Evolutionary conservation across 1,284 basidiomycete genomes (phyloP).

Genomic region (Porogramme epimiltina): DNA sequence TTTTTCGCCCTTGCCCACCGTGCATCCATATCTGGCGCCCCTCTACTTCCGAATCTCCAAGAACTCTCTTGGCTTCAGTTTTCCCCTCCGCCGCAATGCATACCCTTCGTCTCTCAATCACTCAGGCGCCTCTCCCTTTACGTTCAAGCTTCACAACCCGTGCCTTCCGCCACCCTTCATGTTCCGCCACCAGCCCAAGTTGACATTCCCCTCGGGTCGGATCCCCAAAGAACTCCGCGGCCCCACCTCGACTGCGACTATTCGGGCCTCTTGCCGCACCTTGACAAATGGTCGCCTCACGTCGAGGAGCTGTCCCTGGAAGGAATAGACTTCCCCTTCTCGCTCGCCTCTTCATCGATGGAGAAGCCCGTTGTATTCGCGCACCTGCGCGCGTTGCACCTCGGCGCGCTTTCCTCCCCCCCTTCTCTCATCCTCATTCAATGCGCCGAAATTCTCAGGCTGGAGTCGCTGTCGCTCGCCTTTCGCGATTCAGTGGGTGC

Average conservation of each 20-base stretch:
- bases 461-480: slow-evolving; percentile 13
- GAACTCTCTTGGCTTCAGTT: slow-evolving; percentile 20
- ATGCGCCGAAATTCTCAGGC: slow-evolving; percentile 13
- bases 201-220: neutral
- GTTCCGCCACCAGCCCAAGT: neutral
- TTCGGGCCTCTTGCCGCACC: neutral
- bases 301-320: slow-evolving; percentile 15
- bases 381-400: slow-evolving; percentile 12
- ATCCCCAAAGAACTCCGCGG: neutral
- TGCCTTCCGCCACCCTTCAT: neutral
- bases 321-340: slow-evolving; percentile 12
- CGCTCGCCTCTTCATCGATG: neutral
- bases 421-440: slow-evolving; percentile 6
- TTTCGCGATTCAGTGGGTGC: neutral
- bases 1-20: slow-evolving; percentile 12
- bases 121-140: slow-evolving; percentile 14
- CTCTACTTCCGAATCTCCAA: slow-evolving; percentile 14
- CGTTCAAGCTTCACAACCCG: slow-evolving; percentile 2
- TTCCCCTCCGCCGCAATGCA: slow-evolving; percentile 7
- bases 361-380: slow-evolving; percentile 3
- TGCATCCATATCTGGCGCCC: slow-evolving; percentile 4
- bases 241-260: neutral
- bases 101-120: slow-evolving; percentile 14
- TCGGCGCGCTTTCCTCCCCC: slow-evolving; percentile 9
- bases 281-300: slow-evolving; percentile 6